Evolutionary conservation across 73 alveolate genomes (phyloP).

Genomic region (Paramecium sonneborni): DNA sequence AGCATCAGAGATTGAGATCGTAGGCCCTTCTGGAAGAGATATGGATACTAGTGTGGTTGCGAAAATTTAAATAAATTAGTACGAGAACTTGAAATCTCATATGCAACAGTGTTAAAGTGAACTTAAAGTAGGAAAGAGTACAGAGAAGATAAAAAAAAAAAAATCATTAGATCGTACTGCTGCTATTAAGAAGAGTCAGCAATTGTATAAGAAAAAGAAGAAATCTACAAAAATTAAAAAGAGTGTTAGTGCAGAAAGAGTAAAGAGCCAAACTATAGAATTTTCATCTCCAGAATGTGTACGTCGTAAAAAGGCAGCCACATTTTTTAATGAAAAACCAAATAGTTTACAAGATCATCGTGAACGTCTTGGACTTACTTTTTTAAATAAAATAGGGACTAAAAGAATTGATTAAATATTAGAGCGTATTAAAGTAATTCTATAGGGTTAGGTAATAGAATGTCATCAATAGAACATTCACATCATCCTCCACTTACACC

Average conservation of each 20-base stretch:
- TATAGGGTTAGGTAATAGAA: slow-evolving; percentile 20
- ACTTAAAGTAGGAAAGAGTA: not conserved
- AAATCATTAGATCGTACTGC: not conserved
- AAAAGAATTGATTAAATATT: slow-evolving; percentile 18
- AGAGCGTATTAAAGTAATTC: not conserved
- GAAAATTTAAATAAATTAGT: not conserved
- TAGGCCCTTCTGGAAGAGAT: not conserved
- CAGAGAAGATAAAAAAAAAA: not conserved
- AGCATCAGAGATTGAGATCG: slow-evolving; percentile 20
- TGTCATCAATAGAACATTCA: slow-evolving; percentile 27
- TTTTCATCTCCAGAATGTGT: slow-evolving; percentile 41
- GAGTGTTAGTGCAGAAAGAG: slow-evolving; percentile 49
- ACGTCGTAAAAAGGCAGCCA: slow-evolving; percentile 41
- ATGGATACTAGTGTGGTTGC: slow-evolving; percentile 24
- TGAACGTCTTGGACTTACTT: not conserved
- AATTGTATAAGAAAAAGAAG: slow-evolving; percentile 17
- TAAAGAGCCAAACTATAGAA: not conserved
- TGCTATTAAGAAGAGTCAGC: slow-evolving; percentile 10
- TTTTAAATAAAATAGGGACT: not conserved
- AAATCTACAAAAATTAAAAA: slow-evolving; percentile 18
- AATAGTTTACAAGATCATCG: not conserved
- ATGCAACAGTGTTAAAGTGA: slow-evolving; percentile 40
- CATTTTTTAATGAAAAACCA: slow-evolving; percentile 28
- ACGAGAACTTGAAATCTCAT: slow-evolving; percentile 47
- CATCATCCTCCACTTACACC: slow-evolving; percentile 8